Conservation (phyloP, 2,329 filamentous ascomycete species). For the Fusarium sp. region DNA sequence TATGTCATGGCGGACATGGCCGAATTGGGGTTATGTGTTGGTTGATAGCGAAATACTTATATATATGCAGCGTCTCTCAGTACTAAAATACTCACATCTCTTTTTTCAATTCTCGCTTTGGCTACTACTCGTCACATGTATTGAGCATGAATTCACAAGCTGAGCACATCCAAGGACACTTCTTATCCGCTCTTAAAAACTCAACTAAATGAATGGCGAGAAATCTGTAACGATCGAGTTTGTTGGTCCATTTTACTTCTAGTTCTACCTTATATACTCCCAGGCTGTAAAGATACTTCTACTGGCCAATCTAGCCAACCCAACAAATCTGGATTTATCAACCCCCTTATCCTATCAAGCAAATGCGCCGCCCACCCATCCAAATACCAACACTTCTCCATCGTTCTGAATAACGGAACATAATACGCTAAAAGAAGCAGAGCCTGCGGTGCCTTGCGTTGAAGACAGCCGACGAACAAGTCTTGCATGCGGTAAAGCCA, state of each 20-base stretch:
- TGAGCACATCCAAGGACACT: not conserved
- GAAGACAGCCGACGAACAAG: constrained; percentile 44
- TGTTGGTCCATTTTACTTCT: not conserved
- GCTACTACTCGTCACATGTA: not conserved
- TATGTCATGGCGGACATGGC: constrained; percentile 8
- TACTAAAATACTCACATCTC: not conserved
- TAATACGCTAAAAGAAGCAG: constrained; percentile 46
- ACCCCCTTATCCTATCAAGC: constrained; percentile 38
- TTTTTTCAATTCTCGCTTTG: not conserved
- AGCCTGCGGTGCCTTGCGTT: constrained; percentile 44
- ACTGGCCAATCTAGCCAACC: constrained; percentile 45
- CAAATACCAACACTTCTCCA: constrained; percentile 40
- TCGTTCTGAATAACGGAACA: constrained; percentile 38
- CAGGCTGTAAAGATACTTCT: constrained; percentile 28
- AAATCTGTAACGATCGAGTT: not conserved
- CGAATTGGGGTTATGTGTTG: not conserved
- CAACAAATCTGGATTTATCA: constrained; percentile 32
- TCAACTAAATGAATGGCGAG: not conserved
- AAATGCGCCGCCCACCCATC: constrained; percentile 43
- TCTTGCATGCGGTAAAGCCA: constrained; percentile 49
- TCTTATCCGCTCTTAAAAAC: not conserved
- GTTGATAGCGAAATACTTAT: not conserved
- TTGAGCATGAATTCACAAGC: too few species aligned
- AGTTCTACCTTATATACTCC: constrained; percentile 15
- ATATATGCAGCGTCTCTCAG: not conserved